Base-by-base conservation (phyloP, 768 basidiomycete species). In the Tephrocybe rancida region DNA sequence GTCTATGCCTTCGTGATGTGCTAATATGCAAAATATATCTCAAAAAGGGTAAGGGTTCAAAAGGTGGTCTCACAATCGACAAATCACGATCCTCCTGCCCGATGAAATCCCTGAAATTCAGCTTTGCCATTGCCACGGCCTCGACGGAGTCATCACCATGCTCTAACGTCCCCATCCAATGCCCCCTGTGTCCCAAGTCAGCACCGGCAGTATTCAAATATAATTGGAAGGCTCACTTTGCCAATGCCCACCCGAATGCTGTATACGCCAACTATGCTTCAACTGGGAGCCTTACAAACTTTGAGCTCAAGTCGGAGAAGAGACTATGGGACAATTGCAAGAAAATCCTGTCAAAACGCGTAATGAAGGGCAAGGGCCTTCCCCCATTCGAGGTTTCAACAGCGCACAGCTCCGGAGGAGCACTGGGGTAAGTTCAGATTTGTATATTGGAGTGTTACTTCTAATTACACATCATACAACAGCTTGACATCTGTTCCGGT, bases 151-250 rank as follows among this genome's bases (percentile, higher is more conserved):
- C 34, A 2, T 54, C 53, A 8, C 65, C 63, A 26, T 64, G 63
- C 45, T 63, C 63, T 4, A 64, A 67, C 44, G 59, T 61, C 14
- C 65, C 63, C 18, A 26, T 63, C n/a, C 2, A 5, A 27, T 66
- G 64, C 45, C 57, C 53, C 0, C 41, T 60, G 1, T 66, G 65
- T 35, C 54, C 61, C 3, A 52, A 44, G 9, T 47, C 43, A 18
- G 13, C 47, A 3, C 52, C 52, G 3, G 59, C 60, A 0, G 34
- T 66, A 7, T 66, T 61, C 58, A 61, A 61, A 32, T 66, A 66
- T 41, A 61, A 61, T 42, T 49, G 62, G 19, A 46, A 48, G 32
- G 22, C 21, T 21, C 65, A 66, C 44, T 55, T 61, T 43, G 24
- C 41, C 41, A 34, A 44, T 16, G 11, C 18, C 5, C 65, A 66